Evolutionary conservation across 257 asterid genomes (phyloP).

Genomic region (Leptodermis oblonga): DNA sequence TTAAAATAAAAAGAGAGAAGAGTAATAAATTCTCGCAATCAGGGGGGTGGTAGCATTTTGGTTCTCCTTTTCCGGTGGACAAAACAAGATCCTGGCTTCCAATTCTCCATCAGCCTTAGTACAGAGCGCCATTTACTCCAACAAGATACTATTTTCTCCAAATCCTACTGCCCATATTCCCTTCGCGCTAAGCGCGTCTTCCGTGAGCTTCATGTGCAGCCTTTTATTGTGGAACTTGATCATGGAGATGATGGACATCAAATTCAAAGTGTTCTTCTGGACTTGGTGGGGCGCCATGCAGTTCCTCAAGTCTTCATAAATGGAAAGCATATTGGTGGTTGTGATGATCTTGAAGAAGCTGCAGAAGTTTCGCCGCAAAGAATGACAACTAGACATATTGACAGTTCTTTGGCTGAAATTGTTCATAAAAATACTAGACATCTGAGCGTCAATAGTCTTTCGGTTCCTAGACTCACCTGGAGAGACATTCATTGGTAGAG

Average conservation of each 20-base stretch:
- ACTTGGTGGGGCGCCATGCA: conserved; percentile 73
- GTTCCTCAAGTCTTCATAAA: conserved; percentile 96
- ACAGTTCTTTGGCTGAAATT: not conserved
- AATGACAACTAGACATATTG: conserved; percentile 18
- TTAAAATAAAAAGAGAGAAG: too few species aligned
- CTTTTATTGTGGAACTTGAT: conserved; percentile 94
- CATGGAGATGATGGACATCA: conserved; percentile 85
- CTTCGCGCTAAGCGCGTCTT: conserved; percentile 64
- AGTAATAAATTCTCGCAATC: too few species aligned
- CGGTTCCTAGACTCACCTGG: not conserved
- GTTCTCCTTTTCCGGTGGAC: conserved; percentile 37
- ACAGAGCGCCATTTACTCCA: conserved; percentile 76
- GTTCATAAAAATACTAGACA: not conserved
- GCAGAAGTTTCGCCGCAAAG: conserved; percentile 33
- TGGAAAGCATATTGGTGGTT: conserved; percentile 95
- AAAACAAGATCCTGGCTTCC: conserved; percentile 53
- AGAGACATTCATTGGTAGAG: not conserved
- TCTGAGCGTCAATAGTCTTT: not conserved
- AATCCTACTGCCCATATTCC: conserved; percentile 90
- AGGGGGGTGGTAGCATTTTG: conserved; percentile 43
- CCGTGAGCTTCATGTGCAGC: conserved; percentile 65
- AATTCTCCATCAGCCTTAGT: conserved; percentile 87
- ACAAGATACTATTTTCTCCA: conserved; percentile 88
- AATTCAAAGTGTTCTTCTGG: conserved; percentile 75
- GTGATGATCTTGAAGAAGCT: conserved; percentile 57